Conservation (phyloP, 1,139 yeast species). For the Pichia sp. region DNA sequence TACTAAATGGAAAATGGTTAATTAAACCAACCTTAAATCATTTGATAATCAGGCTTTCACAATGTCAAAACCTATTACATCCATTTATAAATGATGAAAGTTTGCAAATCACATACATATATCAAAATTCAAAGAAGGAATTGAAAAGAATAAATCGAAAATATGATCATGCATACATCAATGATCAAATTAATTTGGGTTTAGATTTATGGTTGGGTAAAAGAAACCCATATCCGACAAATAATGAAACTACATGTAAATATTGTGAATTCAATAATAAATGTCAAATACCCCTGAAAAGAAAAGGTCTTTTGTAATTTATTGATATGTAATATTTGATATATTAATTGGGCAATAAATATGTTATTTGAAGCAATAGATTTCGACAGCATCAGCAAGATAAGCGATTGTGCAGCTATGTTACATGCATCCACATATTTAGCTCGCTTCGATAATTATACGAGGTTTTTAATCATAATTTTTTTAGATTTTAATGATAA, state of each 20-base stretch:
- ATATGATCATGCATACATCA: constrained; percentile 27
- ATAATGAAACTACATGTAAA: constrained; percentile 35
- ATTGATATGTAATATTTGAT: no score
- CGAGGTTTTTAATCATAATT: no score
- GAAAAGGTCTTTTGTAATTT: constrained; percentile 1
- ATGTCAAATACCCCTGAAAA: constrained; percentile 20
- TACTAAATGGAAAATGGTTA: constrained; percentile 36
- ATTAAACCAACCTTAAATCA: constrained; percentile 50
- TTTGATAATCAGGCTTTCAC: constrained; percentile 50
- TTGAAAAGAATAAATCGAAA: background rate
- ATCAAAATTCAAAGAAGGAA: constrained; percentile 34
- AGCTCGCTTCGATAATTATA: no score
- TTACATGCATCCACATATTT: no score
- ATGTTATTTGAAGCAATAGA: no score
- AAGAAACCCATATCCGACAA: constrained; percentile 38
- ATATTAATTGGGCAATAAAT: no score
- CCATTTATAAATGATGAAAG: constrained; percentile 33
- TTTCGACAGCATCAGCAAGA: no score
- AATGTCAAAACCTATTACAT: constrained; percentile 36
- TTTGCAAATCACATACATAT: constrained; percentile 48
- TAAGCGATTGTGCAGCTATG: no score
- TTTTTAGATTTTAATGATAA: no score
- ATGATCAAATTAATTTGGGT: constrained; percentile 31
- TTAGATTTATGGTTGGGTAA: constrained; percentile 51
- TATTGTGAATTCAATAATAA: constrained; percentile 43